A percentile compares a stretch with the other conserved stretches of the same genome.
Evolutionary conservation across 1,284 basidiomycete genomes (phyloP).

Genomic region (Sutorius eximius): DNA sequence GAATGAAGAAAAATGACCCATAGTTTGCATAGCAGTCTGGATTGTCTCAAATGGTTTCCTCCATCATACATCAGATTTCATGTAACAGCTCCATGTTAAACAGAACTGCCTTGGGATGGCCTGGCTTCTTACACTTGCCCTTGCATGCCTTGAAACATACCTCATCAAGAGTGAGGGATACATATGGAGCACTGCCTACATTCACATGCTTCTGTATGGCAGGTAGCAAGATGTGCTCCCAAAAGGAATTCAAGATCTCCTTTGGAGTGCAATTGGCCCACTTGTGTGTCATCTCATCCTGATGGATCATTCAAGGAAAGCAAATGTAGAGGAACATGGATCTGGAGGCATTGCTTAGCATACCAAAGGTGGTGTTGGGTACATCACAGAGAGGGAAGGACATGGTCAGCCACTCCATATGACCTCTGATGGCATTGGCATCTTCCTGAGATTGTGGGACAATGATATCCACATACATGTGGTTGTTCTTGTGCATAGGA

Average conservation of each 20-base stretch:
- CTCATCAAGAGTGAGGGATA: neutral
- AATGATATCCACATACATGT: too few relatives aligned
- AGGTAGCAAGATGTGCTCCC: neutral
- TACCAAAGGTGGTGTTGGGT: neutral
- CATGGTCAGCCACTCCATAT: too few relatives aligned
- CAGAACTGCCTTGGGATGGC: neutral
- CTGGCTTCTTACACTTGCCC: neutral
- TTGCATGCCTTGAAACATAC: neutral
- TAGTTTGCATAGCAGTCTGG: neutral
- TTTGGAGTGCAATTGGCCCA: neutral
- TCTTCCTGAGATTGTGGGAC: too few relatives aligned
- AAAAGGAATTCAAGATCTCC: neutral
- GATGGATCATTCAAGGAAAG: neutral
- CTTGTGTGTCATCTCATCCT: neutral
- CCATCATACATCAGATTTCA: neutral
- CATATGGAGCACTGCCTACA: neutral
- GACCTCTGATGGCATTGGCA: too few relatives aligned
- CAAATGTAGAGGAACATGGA: neutral
- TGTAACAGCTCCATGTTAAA: neutral
- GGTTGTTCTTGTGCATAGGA: too few relatives aligned
- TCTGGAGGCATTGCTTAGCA: too few relatives aligned
- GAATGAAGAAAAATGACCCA: neutral
- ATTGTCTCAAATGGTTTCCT: neutral
- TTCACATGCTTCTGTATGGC: neutral
- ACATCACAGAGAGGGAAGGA: neutral